Evolutionary conservation across 345 rosid species (phyloP).

Genomic region (Hibiscus mutabilis): DNA sequence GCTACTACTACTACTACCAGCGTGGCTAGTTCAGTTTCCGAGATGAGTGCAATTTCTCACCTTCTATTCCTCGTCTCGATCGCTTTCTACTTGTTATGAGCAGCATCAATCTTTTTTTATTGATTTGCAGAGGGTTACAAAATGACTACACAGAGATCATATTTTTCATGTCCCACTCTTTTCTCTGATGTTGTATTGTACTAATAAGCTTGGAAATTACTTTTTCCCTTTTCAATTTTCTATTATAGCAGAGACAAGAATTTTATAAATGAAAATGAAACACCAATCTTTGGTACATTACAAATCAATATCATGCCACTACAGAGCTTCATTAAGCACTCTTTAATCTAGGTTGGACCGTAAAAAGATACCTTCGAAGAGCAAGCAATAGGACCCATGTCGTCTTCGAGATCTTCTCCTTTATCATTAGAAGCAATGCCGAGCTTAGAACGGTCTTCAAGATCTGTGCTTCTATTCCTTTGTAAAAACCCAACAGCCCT

Average conservation of each 20-base stretch:
- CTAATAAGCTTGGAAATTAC: not conserved
- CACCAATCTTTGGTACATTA: too few relatives aligned
- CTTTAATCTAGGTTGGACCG: slow-evolving; percentile 38
- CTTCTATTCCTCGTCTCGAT: not conserved
- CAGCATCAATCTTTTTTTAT: slow-evolving; percentile 37
- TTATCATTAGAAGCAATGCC: slow-evolving; percentile 85
- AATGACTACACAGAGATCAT: not conserved
- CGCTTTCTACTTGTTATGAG: slow-evolving; percentile 1
- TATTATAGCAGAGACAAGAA: not conserved
- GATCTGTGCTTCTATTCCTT: slow-evolving; percentile 87
- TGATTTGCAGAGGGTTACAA: not conserved
- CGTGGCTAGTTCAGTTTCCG: not conserved
- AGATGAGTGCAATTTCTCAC: not conserved
- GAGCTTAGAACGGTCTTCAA: slow-evolving; percentile 93
- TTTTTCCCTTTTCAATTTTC: not conserved
- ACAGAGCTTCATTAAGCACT: slow-evolving; percentile 15
- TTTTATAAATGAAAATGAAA: too few relatives aligned
- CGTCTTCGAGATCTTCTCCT: slow-evolving; percentile 77
- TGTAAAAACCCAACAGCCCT: slow-evolving; percentile 77
- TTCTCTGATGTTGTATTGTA: not conserved
- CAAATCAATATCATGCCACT: too few relatives aligned
- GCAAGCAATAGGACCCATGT: slow-evolving; percentile 80
- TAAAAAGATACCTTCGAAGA: slow-evolving; percentile 40
- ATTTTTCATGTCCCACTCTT: not conserved
- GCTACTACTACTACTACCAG: slow-evolving; percentile 23